phyloP scores from a whole-genome alignment of 495 filamentous ascomycete species.

The Tetracladium marchalianum region DNA sequence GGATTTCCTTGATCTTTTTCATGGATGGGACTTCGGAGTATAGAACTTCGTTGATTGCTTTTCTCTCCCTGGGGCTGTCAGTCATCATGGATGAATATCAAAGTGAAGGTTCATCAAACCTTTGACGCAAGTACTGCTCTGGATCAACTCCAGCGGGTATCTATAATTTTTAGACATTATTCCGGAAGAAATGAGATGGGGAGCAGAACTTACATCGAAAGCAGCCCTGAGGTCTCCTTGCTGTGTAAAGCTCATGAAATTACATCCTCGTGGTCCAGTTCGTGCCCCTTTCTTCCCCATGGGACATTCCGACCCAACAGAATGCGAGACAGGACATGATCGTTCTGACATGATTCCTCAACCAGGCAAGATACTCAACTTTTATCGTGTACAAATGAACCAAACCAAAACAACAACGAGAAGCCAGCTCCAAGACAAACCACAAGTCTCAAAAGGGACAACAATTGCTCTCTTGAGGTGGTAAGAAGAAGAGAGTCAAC shows the following conservation, averaged over 20 bases:
- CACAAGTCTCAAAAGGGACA: no score
- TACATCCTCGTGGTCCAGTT: conserved; percentile 25
- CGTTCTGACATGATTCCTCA: conserved; percentile 11
- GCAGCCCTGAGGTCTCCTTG: conserved; percentile 27
- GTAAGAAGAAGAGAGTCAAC: no score
- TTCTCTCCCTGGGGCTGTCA: conserved; percentile 18
- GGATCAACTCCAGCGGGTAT: conserved; percentile 26
- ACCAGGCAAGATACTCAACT: no score
- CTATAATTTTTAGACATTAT: conserved; percentile 4
- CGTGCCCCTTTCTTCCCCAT: conserved; percentile 5
- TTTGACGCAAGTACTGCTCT: conserved; percentile 26
- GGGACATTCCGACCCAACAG: conserved; percentile 3
- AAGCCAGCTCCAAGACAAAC: no score
- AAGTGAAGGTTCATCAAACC: not conserved
- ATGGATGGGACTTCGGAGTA: conserved; percentile 25
- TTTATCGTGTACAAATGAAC: no score
- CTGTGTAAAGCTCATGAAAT: conserved; percentile 25
- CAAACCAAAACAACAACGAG: no score
- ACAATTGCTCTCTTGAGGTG: no score
- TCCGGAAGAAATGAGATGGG: not conserved
- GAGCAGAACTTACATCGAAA: conserved; percentile 23
- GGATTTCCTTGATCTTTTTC: conserved; percentile 21
- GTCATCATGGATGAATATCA: not conserved
- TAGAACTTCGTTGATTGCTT: conserved; percentile 29
- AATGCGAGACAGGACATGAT: conserved; percentile 10